A percentile compares a stretch with the other conserved stretches of the same genome.
Evolutionary conservation across 805 yeast genomes (phyloP).

Genomic region (Metschnikowia noctiluminum): DNA sequence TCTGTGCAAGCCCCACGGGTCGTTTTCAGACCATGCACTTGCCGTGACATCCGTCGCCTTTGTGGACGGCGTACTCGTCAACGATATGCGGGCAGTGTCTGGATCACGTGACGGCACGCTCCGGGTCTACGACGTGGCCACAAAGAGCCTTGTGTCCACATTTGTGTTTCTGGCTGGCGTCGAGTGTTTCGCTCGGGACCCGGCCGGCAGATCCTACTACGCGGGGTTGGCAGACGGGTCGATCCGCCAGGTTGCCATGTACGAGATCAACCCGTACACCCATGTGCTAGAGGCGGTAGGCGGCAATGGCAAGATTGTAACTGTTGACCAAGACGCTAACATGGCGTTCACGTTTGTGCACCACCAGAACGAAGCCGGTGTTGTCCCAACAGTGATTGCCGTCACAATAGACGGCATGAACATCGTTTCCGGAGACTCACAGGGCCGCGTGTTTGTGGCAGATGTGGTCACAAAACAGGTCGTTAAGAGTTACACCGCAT

Average conservation of each 20-base stretch:
- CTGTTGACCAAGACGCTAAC: constrained; percentile 50
- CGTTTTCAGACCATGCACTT: constrained; percentile 60
- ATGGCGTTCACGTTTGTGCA: constrained; percentile 51
- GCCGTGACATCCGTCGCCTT: constrained; percentile 49
- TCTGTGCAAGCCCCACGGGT: constrained; percentile 51
- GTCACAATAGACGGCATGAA: constrained; percentile 74
- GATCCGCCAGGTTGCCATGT: constrained; percentile 55
- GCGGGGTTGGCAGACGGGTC: constrained; percentile 65
- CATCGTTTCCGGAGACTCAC: constrained; percentile 67
- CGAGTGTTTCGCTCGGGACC: constrained; percentile 62
- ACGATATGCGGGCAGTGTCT: constrained; percentile 64
- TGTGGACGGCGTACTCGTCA: constrained; percentile 47
- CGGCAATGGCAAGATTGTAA: constrained; percentile 50
- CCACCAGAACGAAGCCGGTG: constrained; percentile 25
- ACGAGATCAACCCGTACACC: constrained; percentile 31
- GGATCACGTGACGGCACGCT: constrained; percentile 73
- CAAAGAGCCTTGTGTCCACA: constrained; percentile 54
- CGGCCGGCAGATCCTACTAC: constrained; percentile 73
- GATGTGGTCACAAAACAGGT: constrained; percentile 73
- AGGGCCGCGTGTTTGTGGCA: constrained; percentile 64
- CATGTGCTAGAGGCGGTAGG: constrained; percentile 57
- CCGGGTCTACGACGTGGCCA: constrained; percentile 60
- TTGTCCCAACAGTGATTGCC: constrained; percentile 49
- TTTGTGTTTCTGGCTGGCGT: constrained; percentile 64
- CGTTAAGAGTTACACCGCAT: constrained; percentile 49